These are phyloP conservation scores for Gnomoniopsis smithogilvyi DNA, from an alignment of 2,329 filamentous ascomycete genomes.

Conservation along the genomic window DNA sequence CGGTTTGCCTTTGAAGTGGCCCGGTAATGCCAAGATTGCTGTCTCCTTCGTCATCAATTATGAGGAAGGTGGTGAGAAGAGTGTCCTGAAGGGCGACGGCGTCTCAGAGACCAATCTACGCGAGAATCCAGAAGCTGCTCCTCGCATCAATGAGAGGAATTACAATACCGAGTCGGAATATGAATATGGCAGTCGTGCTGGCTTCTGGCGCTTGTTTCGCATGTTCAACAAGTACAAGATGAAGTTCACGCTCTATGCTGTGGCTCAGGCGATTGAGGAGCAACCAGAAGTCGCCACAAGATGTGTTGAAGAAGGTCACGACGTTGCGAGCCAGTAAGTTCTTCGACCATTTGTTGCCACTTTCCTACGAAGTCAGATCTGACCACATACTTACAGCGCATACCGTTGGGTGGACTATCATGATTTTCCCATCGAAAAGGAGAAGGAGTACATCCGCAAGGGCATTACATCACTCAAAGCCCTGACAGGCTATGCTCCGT, in stretches of 20 bases:
- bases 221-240: conserved; percentile 45
- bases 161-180: conserved; percentile 47
- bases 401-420: conserved; percentile 51
- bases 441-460: conserved; percentile 44
- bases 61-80: conserved; percentile 38
- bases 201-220: conserved; percentile 47
- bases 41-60: conserved; percentile 45
- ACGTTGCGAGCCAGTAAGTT: conserved; percentile 41
- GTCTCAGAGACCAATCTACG: conserved; percentile 34
- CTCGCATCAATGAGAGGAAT: conserved; percentile 39
- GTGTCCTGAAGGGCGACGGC: conserved; percentile 35
- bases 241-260: conserved; percentile 49
- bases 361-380: background rate
- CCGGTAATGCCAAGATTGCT: conserved; percentile 39
- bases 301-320: conserved; percentile 46
- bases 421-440: conserved; percentile 40
- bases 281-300: conserved; percentile 44
- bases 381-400: conserved; percentile 23
- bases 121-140: conserved; percentile 34
- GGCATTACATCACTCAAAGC: conserved; percentile 37
- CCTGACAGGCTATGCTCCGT: conserved; percentile 42
- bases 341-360: no score
- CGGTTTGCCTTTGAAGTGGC: conserved; percentile 35
- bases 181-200: conserved; percentile 47
- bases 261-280: conserved; percentile 44